Conservation (phyloP, 306 rosid genomes). For the Quercus cerris region DNA sequence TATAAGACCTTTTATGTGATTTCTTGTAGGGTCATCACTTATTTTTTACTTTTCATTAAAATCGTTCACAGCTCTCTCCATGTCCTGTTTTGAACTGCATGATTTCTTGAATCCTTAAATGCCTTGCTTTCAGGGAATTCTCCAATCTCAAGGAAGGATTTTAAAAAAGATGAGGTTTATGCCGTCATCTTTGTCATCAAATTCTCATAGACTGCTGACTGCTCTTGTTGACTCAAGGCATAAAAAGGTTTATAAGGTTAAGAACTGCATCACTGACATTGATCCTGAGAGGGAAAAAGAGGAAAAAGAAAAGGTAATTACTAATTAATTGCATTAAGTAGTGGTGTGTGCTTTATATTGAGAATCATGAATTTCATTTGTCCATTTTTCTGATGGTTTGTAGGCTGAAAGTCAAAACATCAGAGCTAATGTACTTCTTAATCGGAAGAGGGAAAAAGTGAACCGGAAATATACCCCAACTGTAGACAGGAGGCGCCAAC, state of each 20-base stretch:
- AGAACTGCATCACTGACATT: constrained; percentile 88
- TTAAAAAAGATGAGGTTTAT: constrained; percentile 87
- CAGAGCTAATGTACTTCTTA: constrained; percentile 80
- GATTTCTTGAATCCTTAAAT: constrained; percentile 12
- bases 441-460: constrained; percentile 86
- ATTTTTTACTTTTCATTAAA: neutral
- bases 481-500: constrained; percentile 86
- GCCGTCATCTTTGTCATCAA: constrained; percentile 92
- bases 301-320: constrained; percentile 90
- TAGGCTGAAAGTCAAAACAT: constrained; percentile 93
- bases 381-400: constrained; percentile 19
- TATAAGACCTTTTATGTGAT: neutral
- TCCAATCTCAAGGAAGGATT: constrained; percentile 96
- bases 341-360: constrained; percentile 5
- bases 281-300: constrained; percentile 99
- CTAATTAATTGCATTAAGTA: constrained; percentile 18
- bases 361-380: constrained; percentile 7
- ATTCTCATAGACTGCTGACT: constrained; percentile 89
- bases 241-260: constrained; percentile 83
- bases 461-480: constrained; percentile 75
- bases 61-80: neutral
- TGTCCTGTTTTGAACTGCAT: neutral
- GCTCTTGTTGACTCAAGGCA: constrained; percentile 98
- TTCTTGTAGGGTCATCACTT: neutral
- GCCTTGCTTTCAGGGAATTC: constrained; percentile 67